These are phyloP conservation scores for Pyrenophora teres DNA, from an alignment of 2,329 filamentous ascomycete species.

Conservation along the genomic window DNA sequence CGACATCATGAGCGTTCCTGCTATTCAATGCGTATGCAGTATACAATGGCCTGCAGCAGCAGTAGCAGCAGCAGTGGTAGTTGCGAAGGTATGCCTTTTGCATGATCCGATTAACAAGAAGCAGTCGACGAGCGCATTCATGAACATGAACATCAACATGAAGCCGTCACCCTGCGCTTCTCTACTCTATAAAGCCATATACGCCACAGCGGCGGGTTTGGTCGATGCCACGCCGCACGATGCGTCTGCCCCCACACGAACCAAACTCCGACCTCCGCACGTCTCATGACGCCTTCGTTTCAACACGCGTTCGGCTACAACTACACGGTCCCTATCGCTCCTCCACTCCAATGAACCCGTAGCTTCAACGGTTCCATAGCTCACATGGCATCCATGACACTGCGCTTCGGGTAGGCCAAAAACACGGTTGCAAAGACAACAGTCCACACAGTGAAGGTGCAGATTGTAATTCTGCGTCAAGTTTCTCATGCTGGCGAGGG, in stretches of 20 bases:
- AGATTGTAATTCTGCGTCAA: too few relatives aligned
- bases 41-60: too few relatives aligned
- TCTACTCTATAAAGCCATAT: conserved; percentile 17
- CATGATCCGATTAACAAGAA: too few relatives aligned
- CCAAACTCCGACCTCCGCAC: conserved; percentile 25
- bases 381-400: conserved; percentile 29
- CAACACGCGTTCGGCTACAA: conserved; percentile 38
- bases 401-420: background rate
- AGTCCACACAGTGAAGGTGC: background rate
- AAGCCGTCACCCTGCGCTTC: conserved; percentile 1
- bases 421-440: too few relatives aligned
- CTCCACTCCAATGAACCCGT: conserved; percentile 23
- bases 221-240: conserved; percentile 15
- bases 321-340: conserved; percentile 29
- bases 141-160: too few relatives aligned
- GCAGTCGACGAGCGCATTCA: too few relatives aligned
- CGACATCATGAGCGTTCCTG: too few relatives aligned
- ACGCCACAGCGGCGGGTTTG: conserved; percentile 12
- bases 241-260: conserved; percentile 1
- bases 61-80: too few relatives aligned
- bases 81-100: too few relatives aligned
- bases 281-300: conserved; percentile 18
- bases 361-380: conserved; percentile 25
- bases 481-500: too few relatives aligned
- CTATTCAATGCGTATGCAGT: too few relatives aligned